Evolutionary conservation across 2,329 filamentous ascomycete species (phyloP).

Genomic region (Fusarium sp.): DNA sequence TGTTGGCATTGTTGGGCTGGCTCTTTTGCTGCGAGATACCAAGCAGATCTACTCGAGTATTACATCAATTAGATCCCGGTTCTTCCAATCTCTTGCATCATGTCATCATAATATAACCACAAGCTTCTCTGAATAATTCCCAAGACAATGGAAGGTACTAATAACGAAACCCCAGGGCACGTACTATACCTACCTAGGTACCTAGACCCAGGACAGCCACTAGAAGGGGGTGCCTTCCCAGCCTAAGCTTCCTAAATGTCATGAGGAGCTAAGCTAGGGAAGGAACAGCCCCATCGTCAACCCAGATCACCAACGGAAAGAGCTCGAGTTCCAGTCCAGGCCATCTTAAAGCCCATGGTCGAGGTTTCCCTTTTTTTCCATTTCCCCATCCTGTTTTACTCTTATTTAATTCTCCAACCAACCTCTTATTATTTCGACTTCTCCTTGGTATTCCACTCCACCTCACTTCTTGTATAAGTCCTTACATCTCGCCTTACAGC

Average conservation of each 20-base stretch:
- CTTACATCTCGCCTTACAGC: not conserved
- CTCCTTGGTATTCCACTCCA: not conserved
- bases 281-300: slow-evolving; percentile 19
- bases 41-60: not conserved
- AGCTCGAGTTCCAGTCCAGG: slow-evolving; percentile 8
- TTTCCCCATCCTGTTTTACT: slow-evolving; percentile 2
- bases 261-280: slow-evolving; percentile 20
- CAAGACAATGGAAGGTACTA: not conserved
- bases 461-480: not conserved
- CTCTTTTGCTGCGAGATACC: not conserved
- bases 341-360: slow-evolving; percentile 5
- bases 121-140: not conserved
- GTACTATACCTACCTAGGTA: not conserved
- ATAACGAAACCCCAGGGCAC: not conserved
- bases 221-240: slow-evolving; percentile 18
- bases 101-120: not conserved
- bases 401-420: not conserved
- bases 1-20: not conserved
- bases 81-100: not conserved
- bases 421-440: not conserved
- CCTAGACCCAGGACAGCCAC: not conserved
- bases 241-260: slow-evolving; percentile 16
- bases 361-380: slow-evolving; percentile 1
- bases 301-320: slow-evolving; percentile 16
- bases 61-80: not conserved